A percentile compares a stretch with the other conserved stretches of the same genome.
Conservation (phyloP, 345 rosid species). For the Eucalyptus marginata region DNA sequence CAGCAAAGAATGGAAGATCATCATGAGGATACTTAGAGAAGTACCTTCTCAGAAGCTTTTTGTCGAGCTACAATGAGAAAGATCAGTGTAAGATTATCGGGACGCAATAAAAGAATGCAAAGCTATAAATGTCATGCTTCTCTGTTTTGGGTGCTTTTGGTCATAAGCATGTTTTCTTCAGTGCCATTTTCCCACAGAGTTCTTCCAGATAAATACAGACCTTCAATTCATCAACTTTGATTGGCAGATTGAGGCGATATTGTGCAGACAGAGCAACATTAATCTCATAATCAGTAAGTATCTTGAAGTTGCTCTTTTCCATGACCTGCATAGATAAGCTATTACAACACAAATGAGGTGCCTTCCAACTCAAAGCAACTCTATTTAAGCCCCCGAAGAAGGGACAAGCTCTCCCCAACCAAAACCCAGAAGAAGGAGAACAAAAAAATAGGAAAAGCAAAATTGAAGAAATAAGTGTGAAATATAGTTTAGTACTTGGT, state of each 20-base stretch:
- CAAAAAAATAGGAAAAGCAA: not conserved
- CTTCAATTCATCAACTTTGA: constrained; percentile 56
- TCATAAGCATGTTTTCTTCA: not conserved
- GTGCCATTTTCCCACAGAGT: not conserved
- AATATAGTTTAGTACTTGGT: not conserved
- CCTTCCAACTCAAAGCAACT: not conserved
- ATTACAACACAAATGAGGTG: not conserved
- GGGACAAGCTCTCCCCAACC: not conserved
- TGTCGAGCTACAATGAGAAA: constrained; percentile 49
- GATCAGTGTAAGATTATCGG: not conserved
- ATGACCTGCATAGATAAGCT: constrained; percentile 27
- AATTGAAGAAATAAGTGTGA: not conserved
- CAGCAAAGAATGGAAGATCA: constrained; percentile 58
- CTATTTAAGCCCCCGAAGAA: not conserved
- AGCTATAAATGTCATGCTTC: not conserved
- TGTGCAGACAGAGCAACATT: constrained; percentile 60
- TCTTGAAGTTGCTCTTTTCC: constrained; percentile 74
- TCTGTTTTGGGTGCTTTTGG: not conserved
- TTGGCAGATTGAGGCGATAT: constrained; percentile 72
- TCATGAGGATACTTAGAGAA: constrained; percentile 43
- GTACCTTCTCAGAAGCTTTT: constrained; percentile 34
- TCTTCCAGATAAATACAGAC: constrained; percentile 4
- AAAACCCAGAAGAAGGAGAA: not conserved
- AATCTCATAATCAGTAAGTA: constrained; percentile 46
- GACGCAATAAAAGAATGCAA: not conserved